phyloP scores from a whole-genome alignment of 2,329 filamentous ascomycete species.

The Aureobasidium sp. region DNA sequence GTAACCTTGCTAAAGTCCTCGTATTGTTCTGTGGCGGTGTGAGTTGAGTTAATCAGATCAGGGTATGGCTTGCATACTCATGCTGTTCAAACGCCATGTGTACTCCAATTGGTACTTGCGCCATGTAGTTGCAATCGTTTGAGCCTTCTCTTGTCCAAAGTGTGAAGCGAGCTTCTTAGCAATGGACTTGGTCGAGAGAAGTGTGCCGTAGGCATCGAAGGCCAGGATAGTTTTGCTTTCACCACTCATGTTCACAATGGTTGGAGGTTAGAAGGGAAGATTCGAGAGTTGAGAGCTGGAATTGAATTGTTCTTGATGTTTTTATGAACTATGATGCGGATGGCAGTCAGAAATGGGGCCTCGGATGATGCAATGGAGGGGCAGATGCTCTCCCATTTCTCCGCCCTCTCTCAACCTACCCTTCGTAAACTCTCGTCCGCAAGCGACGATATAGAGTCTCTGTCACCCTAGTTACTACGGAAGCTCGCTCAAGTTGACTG shows the following conservation, averaged over 20 bases:
- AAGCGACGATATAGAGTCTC: background rate
- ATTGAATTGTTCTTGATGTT: background rate
- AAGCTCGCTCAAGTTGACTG: background rate
- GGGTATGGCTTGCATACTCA: slow-evolving; percentile 47
- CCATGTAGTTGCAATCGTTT: slow-evolving; percentile 54
- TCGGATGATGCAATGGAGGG: slow-evolving; percentile 12
- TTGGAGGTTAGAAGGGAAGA: background rate
- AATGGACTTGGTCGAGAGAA: slow-evolving; percentile 66
- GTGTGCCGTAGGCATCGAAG: slow-evolving; percentile 69
- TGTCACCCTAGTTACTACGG: background rate
- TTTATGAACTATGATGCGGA: background rate
- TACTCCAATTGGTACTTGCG: slow-evolving; percentile 68
- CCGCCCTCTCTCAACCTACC: background rate
- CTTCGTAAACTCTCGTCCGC: background rate
- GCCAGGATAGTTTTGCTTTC: slow-evolving; percentile 47
- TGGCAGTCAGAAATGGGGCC: slow-evolving; percentile 3
- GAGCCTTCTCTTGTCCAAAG: slow-evolving; percentile 52
- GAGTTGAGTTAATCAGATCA: background rate
- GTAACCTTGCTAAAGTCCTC: slow-evolving; percentile 59
- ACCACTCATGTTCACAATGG: background rate
- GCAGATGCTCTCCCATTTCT: background rate
- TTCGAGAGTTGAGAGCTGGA: background rate
- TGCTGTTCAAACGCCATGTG: slow-evolving; percentile 68
- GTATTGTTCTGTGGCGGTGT: slow-evolving; percentile 46
- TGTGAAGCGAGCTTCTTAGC: slow-evolving; percentile 50